Conservation (phyloP, 345 rosid species). For the Citrus glauca region DNA sequence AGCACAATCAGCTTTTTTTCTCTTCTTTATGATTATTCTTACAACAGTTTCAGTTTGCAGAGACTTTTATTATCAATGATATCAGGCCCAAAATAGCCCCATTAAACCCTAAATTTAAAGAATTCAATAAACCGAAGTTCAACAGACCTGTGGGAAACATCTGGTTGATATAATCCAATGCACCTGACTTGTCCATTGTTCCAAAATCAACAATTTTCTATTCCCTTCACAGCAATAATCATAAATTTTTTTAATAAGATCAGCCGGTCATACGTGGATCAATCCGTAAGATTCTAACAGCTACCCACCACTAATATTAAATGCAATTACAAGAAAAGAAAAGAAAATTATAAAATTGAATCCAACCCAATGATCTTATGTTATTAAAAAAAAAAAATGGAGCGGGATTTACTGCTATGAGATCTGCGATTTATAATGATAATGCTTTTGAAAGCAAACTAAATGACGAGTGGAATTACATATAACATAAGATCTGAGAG, state of each 20-base stretch:
- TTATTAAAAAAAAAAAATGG: no score
- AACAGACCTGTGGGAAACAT: slow-evolving; percentile 92
- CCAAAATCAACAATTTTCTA: neutral
- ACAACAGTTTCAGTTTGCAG: neutral
- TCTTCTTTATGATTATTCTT: neutral
- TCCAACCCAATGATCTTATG: neutral
- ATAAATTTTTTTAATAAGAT: neutral
- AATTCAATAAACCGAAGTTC: neutral
- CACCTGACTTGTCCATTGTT: slow-evolving; percentile 89
- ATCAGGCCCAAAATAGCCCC: neutral
- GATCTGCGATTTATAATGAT: neutral
- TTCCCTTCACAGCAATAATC: neutral
- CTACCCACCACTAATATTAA: neutral
- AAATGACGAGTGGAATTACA: no score
- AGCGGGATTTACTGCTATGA: neutral
- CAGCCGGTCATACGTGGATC: neutral
- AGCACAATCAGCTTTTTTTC: neutral
- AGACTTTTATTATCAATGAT: no score
- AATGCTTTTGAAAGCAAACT: neutral
- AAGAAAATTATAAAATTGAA: neutral
- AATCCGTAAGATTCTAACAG: neutral
- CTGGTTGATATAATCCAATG: slow-evolving; percentile 95
- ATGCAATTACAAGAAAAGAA: neutral
- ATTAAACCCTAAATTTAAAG: neutral
- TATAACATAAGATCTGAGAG: no score